Evolutionary conservation across 805 yeast species (phyloP).

Genomic region (Clavispora phyllophila): DNA sequence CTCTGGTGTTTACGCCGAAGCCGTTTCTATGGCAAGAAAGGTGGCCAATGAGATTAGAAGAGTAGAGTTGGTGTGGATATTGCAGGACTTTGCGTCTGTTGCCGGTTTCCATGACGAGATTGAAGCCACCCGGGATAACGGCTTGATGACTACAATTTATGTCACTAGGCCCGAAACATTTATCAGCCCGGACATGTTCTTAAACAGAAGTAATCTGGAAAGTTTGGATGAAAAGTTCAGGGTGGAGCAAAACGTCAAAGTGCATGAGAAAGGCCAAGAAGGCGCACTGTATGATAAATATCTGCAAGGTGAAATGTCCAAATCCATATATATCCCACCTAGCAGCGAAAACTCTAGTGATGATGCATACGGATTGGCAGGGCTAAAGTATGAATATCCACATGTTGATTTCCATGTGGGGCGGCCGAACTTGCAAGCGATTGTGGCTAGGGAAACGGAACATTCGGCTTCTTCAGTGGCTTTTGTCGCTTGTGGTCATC

Average conservation of each 20-base stretch:
- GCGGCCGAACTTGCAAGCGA: constrained; percentile 42
- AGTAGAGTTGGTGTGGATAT: constrained; percentile 14
- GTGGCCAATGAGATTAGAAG: constrained; percentile 12
- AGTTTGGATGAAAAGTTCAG: neutral
- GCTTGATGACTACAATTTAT: constrained; percentile 11
- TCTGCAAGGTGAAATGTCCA: neutral
- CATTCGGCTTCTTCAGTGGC: constrained; percentile 39
- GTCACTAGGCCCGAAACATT: constrained; percentile 10
- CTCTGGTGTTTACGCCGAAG: constrained; percentile 51
- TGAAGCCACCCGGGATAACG: constrained; percentile 5
- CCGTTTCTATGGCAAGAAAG: constrained; percentile 23
- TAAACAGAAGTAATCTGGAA: neutral
- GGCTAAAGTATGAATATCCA: constrained; percentile 11
- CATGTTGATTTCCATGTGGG: constrained; percentile 16
- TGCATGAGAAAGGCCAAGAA: neutral
- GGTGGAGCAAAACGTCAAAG: neutral
- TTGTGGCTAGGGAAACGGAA: constrained; percentile 34
- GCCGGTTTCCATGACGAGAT: constrained; percentile 14
- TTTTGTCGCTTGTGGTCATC: constrained; percentile 30
- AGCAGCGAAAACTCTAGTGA: neutral
- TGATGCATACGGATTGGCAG: neutral
- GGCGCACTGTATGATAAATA: neutral
- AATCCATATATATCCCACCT: neutral
- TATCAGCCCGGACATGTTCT: neutral
- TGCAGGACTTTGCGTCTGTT: constrained; percentile 11